phyloP scores from a whole-genome alignment of 2,329 filamentous ascomycete species.

The Pyricularia pennisetigena region DNA sequence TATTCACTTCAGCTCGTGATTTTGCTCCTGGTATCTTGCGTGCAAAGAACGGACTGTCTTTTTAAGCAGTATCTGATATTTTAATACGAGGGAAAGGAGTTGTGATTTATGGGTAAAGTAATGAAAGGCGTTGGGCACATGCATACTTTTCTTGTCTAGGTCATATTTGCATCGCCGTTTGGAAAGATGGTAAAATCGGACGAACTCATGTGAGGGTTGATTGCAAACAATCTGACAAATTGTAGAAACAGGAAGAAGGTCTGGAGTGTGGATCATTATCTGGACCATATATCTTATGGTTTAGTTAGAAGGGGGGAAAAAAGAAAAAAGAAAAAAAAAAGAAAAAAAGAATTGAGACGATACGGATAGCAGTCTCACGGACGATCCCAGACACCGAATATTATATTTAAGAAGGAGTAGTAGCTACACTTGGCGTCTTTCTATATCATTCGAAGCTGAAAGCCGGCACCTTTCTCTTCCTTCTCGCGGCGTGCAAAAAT shows the following conservation, averaged over 20 bases:
- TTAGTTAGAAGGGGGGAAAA: too few relatives aligned
- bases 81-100: neutral
- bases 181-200: neutral
- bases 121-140: neutral
- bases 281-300: neutral
- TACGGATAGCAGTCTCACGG: neutral
- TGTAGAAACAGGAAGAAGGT: neutral
- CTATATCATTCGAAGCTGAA: conserved; percentile 47
- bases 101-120: neutral
- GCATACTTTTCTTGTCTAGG: neutral
- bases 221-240: neutral
- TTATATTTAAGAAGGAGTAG: neutral
- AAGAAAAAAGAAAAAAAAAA: too few relatives aligned
- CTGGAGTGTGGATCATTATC: neutral
- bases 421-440: neutral
- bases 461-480: conserved; percentile 57
- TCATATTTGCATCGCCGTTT: neutral
- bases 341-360: neutral
- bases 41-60: neutral
- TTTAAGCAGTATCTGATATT: neutral
- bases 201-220: neutral
- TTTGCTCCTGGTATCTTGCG: neutral
- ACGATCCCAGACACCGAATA: neutral
- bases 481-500: conserved; percentile 59
- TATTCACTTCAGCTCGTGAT: neutral